A percentile compares a stretch with the other conserved stretches of the same genome.
These are phyloP conservation scores for Torulaspora franciscae DNA, from an alignment of 805 yeast genomes.

Conservation along the genomic window DNA sequence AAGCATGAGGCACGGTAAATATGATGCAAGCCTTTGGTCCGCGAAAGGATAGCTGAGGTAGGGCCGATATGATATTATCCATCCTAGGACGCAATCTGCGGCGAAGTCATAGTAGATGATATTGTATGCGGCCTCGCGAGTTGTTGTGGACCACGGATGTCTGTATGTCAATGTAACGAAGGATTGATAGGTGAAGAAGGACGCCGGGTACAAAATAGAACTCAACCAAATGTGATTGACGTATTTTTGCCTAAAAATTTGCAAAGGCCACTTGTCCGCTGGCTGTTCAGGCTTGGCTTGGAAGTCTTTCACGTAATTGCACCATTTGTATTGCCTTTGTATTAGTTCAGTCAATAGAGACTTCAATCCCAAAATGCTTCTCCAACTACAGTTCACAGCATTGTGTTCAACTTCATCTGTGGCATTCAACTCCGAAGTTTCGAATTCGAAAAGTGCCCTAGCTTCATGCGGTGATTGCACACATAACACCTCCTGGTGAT, in stretches of 20 bases:
- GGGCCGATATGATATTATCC: conserved; percentile 29
- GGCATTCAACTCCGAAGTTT: conserved; percentile 31
- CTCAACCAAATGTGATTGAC: conserved; percentile 18
- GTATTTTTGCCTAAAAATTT: conserved; percentile 2
- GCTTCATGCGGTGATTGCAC: conserved; percentile 64
- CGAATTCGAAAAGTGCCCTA: conserved; percentile 72
- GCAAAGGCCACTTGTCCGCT: conserved; percentile 24
- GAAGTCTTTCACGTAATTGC: conserved; percentile 18
- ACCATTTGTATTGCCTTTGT: conserved; percentile 21
- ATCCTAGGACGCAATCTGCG: conserved; percentile 24
- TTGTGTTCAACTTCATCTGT: conserved; percentile 4
- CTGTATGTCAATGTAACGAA: conserved; percentile 11
- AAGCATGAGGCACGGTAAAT: conserved; percentile 25
- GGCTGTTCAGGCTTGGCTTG: conserved; percentile 2
- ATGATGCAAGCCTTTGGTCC: conserved; percentile 18
- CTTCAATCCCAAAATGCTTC: not conserved
- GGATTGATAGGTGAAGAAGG: conserved; percentile 6
- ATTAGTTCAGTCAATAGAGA: conserved; percentile 11
- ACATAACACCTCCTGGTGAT: conserved; percentile 87
- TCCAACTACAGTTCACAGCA: not conserved
- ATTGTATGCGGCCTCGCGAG: not conserved
- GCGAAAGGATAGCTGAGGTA: conserved; percentile 21
- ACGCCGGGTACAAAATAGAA: conserved; percentile 13
- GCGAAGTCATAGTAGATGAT: conserved; percentile 17
- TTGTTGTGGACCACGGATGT: not conserved